Conservation (phyloP, 805 yeast species). For the Lipomyces chichibuensis region DNA sequence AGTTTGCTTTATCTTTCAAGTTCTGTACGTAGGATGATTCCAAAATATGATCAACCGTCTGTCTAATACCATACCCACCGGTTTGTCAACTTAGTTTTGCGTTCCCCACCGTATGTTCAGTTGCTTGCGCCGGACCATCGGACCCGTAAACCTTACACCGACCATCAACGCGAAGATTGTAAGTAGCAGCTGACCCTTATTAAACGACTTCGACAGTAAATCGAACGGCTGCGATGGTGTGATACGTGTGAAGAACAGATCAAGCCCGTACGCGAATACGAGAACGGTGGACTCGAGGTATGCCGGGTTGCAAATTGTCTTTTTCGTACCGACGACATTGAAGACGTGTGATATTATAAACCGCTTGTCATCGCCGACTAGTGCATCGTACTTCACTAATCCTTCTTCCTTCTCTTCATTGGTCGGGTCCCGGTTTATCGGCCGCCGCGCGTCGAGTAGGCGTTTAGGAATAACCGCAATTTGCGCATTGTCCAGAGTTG, state of each 20-base stretch:
- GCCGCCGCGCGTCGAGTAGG: constrained; percentile 69
- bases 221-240: constrained; percentile 88
- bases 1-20: constrained; percentile 1
- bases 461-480: constrained; percentile 66
- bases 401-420: constrained; percentile 60
- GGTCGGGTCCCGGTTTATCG: constrained; percentile 57
- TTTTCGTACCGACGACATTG: constrained; percentile 45
- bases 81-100: background rate
- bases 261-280: constrained; percentile 68
- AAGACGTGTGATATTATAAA: constrained; percentile 58
- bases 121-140: constrained; percentile 59
- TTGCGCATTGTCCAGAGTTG: constrained; percentile 62
- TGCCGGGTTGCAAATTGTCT: constrained; percentile 52
- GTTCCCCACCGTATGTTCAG: constrained; percentile 58
- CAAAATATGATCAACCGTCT: background rate
- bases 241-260: constrained; percentile 73
- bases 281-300: constrained; percentile 76
- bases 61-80: background rate
- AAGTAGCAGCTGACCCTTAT: constrained; percentile 60
- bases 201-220: constrained; percentile 66
- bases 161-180: constrained; percentile 60
- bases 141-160: constrained; percentile 55
- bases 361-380: constrained; percentile 55
- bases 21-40: background rate
- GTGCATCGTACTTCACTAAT: constrained; percentile 68